phyloP scores from a whole-genome alignment of 2,329 filamentous ascomycete genomes.

The Colletotrichum shisoi region DNA sequence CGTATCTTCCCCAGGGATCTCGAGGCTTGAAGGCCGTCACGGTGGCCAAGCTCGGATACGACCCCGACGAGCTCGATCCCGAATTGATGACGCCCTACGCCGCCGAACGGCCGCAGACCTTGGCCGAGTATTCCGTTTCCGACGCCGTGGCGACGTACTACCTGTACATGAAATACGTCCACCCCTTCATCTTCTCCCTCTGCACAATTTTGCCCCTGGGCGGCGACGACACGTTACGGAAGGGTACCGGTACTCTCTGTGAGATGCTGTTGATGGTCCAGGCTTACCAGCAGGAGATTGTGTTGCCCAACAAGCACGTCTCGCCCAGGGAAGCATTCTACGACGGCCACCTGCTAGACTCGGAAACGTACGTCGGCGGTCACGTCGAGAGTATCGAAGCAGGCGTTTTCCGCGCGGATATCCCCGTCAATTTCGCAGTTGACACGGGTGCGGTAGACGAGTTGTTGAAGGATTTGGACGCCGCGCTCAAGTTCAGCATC shows the following conservation, averaged over 20 bases:
- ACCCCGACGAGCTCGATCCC: constrained; percentile 95
- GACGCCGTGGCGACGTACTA: constrained; percentile 99
- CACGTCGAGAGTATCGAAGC: constrained; percentile 99
- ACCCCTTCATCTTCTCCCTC: constrained; percentile 98
- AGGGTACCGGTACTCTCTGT: constrained; percentile 97
- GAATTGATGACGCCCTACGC: constrained; percentile 97
- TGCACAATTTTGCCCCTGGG: constrained; percentile 95
- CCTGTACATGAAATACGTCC: constrained; percentile 99
- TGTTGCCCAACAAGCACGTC: constrained; percentile 95
- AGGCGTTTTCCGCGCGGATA: constrained; percentile 94
- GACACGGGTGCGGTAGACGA: constrained; percentile 90
- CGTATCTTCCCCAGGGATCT: constrained; percentile 95
- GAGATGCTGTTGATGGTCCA: constrained; percentile 99
- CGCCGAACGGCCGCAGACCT: constrained; percentile 85
- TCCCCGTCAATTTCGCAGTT: constrained; percentile 92
- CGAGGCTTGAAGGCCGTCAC: constrained; percentile 97
- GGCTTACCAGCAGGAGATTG: constrained; percentile 89
- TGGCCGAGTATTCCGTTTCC: constrained; percentile 98
- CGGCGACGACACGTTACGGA: constrained; percentile 89
- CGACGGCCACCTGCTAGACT: constrained; percentile 94
- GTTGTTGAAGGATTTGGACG: constrained; percentile 83
- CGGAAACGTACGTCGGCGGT: constrained; percentile 96
- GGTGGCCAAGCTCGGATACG: constrained; percentile 96
- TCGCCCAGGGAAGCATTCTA: constrained; percentile 92
- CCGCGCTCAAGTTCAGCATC: constrained; percentile 86